phyloP scores from a whole-genome alignment of 495 filamentous ascomycete genomes.

The Xylaria telfairii region DNA sequence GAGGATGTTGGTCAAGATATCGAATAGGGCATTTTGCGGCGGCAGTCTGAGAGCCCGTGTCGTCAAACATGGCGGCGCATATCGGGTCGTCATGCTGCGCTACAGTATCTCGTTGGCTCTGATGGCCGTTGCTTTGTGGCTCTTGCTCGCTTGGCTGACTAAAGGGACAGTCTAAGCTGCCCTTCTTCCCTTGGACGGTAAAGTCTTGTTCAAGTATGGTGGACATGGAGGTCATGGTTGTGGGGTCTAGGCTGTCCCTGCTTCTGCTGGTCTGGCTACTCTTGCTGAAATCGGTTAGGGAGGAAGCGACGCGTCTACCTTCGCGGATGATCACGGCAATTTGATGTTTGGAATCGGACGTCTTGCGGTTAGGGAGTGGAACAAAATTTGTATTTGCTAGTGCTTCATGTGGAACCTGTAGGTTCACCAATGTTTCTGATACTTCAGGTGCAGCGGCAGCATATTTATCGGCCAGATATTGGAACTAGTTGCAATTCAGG shows the following conservation, averaged over 20 bases:
- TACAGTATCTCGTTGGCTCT: slow-evolving; percentile 31
- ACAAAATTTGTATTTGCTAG: slow-evolving; percentile 53
- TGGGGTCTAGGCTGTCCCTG: slow-evolving; percentile 47
- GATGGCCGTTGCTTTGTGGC: slow-evolving; percentile 26
- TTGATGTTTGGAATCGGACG: slow-evolving; percentile 55
- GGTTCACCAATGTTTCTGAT: slow-evolving; percentile 58
- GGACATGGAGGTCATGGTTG: slow-evolving; percentile 54
- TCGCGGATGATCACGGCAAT: slow-evolving; percentile 61
- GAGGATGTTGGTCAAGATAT: slow-evolving; percentile 85
- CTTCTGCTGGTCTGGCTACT: slow-evolving; percentile 46
- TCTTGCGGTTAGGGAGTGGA: slow-evolving; percentile 53
- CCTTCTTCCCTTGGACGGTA: slow-evolving; percentile 66
- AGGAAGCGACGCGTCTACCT: slow-evolving; percentile 57
- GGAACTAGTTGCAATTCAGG: slow-evolving; percentile 47
- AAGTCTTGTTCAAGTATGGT: slow-evolving; percentile 70
- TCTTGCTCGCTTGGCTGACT: slow-evolving; percentile 39
- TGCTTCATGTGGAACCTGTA: slow-evolving; percentile 60
- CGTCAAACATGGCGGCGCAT: slow-evolving; percentile 63
- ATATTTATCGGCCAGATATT: slow-evolving; percentile 64
- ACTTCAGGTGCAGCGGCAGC: slow-evolving; percentile 58
- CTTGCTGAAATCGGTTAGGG: slow-evolving; percentile 45
- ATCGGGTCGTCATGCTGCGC: slow-evolving; percentile 61
- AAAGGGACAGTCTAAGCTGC: slow-evolving; percentile 68
- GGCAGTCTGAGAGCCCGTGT: slow-evolving; percentile 56
- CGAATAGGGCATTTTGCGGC: slow-evolving; percentile 83